Evolutionary conservation across 2,329 filamentous ascomycete species (phyloP).

Genomic region (Neofusicoccum kwambonambiense): DNA sequence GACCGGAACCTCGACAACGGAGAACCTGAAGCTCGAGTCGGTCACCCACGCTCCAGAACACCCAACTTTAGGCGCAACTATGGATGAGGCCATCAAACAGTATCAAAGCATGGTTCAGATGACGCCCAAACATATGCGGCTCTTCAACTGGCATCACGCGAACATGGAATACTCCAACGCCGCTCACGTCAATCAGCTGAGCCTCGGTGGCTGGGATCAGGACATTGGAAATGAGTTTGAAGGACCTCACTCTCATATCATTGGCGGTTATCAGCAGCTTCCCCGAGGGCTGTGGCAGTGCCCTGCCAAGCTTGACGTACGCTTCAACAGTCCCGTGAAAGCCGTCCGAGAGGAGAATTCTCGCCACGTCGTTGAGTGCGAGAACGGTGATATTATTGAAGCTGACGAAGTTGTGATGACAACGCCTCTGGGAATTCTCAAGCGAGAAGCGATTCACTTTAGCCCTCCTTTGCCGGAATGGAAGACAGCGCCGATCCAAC

Average conservation of each 20-base stretch:
- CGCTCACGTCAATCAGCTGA: conserved; percentile 80
- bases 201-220: conserved; percentile 90
- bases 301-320: conserved; percentile 74
- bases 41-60: conserved; percentile 60
- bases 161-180: conserved; percentile 98
- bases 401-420: conserved; percentile 93
- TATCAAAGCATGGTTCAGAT: conserved; percentile 82
- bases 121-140: conserved; percentile 78
- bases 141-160: conserved; percentile 97
- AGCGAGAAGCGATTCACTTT: conserved; percentile 78
- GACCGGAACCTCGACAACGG: conserved; percentile 57
- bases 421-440: conserved; percentile 85
- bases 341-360: conserved; percentile 62
- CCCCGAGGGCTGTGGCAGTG: conserved; percentile 80
- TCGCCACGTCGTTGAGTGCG: conserved; percentile 62
- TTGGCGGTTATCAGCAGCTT: conserved; percentile 91
- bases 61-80: conserved; percentile 83
- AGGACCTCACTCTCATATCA: conserved; percentile 87
- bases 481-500: conserved; percentile 76
- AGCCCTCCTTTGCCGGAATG: conserved; percentile 84
- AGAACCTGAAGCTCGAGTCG: conserved; percentile 69
- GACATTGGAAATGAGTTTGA: conserved; percentile 98
- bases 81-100: conserved; percentile 87
- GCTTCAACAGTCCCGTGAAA: conserved; percentile 69
- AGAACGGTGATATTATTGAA: conserved; percentile 71